phyloP scores from a whole-genome alignment of 2,329 filamentous ascomycete genomes.

The Chaetomiaceae sp. region DNA sequence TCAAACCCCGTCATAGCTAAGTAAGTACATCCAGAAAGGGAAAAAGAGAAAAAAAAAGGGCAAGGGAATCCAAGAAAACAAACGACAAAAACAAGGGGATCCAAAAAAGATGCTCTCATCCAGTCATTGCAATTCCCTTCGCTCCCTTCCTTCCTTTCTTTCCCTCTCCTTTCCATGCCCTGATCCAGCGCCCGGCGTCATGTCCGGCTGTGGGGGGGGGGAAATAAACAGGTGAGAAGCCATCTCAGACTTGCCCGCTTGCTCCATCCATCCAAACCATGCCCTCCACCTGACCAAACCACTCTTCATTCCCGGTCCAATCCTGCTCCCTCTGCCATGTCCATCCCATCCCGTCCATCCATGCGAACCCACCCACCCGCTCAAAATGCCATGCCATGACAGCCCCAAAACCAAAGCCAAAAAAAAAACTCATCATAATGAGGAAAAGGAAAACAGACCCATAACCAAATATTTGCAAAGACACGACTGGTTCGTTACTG shows the following conservation, averaged over 20 bases:
- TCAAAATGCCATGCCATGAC: conserved; percentile 13
- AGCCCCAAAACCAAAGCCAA: not conserved
- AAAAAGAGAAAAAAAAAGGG: not conserved
- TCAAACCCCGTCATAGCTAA: not conserved
- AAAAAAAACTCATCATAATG: conserved; percentile 5
- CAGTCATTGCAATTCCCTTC: conserved; percentile 12
- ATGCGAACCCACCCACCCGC: conserved; percentile 3
- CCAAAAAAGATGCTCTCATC: conserved; percentile 11
- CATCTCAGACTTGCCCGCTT: too few relatives aligned
- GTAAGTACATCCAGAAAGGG: conserved; percentile 8
- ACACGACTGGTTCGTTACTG: conserved; percentile 26
- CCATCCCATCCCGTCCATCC: not conserved
- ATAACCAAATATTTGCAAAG: not conserved
- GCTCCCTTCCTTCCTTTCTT: not conserved
- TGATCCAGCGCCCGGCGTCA: too few relatives aligned
- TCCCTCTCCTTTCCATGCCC: not conserved
- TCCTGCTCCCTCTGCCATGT: not conserved
- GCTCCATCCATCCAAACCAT: too few relatives aligned
- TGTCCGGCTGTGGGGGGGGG: too few relatives aligned
- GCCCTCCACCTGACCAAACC: too few relatives aligned
- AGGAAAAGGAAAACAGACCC: not conserved
- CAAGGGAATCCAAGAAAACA: conserved; percentile 4
- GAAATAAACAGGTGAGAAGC: not conserved
- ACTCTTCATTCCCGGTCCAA: not conserved
- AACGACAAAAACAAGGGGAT: conserved; percentile 5